Conservation (phyloP, 345 rosid genomes). For the Eutrema japonicum region DNA sequence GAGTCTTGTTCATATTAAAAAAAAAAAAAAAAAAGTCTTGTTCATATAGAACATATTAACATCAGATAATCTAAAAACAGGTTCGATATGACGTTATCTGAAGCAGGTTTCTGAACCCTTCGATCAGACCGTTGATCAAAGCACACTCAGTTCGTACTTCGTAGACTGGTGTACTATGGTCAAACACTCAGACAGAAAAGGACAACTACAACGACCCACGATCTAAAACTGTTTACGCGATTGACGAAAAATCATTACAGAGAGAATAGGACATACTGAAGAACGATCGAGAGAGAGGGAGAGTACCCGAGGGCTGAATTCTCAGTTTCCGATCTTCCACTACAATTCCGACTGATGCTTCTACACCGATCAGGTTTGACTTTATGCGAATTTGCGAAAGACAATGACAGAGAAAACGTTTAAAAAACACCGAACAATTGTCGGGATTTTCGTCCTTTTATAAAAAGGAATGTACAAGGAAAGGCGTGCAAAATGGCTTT, state of each 20-base stretch:
- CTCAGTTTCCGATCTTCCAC: conserved; percentile 4
- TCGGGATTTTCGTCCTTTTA: conserved; percentile 4
- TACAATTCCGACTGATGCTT: background rate
- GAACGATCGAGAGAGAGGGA: conserved; percentile 3
- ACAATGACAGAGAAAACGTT: background rate
- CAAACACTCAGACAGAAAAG: background rate
- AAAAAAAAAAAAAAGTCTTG: too few species aligned
- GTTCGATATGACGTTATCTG: background rate
- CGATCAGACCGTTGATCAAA: background rate
- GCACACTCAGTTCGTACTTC: background rate
- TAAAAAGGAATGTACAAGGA: background rate
- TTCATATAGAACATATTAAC: background rate
- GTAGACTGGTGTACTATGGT: background rate
- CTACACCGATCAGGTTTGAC: background rate
- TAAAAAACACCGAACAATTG: background rate
- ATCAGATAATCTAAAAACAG: background rate
- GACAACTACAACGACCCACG: background rate
- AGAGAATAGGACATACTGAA: conserved; percentile 1
- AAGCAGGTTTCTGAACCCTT: background rate
- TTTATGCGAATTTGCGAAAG: background rate
- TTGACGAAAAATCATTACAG: background rate
- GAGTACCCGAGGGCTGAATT: conserved; percentile 8
- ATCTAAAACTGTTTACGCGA: background rate
- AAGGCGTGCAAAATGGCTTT: background rate
- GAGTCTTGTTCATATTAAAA: conserved; percentile 3